Evolutionary conservation across 2,329 filamentous ascomycete species (phyloP).

Genomic region (Botrytis aclada): DNA sequence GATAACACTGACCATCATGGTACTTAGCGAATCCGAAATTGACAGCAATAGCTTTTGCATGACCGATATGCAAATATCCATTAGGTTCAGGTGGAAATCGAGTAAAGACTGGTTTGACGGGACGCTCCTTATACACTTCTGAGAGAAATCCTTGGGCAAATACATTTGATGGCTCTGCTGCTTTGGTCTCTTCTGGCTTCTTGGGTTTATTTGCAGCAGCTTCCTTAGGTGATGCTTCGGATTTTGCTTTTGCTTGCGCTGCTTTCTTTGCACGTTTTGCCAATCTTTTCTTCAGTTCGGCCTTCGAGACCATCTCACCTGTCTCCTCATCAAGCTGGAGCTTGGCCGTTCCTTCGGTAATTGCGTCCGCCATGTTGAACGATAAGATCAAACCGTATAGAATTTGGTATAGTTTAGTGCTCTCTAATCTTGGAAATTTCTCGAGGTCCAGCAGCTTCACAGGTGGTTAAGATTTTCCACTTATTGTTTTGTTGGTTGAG

Average conservation of each 20-base stretch:
- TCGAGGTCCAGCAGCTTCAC: not conserved
- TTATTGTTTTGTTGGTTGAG: not conserved
- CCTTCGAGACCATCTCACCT: constrained; percentile 63
- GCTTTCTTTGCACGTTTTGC: constrained; percentile 59
- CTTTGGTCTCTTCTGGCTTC: constrained; percentile 37
- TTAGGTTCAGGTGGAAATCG: constrained; percentile 87
- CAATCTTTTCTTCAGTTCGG: constrained; percentile 59
- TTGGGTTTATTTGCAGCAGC: constrained; percentile 32
- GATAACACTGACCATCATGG: constrained; percentile 70
- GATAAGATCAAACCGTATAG: not conserved
- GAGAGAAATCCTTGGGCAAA: constrained; percentile 77
- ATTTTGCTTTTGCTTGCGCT: constrained; percentile 50
- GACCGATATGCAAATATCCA: constrained; percentile 88
- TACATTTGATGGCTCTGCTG: constrained; percentile 47
- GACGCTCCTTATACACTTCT: constrained; percentile 67
- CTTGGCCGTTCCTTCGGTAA: constrained; percentile 49
- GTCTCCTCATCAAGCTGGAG: constrained; percentile 61
- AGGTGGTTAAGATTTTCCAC: not conserved
- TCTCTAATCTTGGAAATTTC: not conserved
- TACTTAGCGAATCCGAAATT: constrained; percentile 93
- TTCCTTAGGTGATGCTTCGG: constrained; percentile 41
- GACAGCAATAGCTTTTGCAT: constrained; percentile 91
- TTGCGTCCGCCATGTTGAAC: constrained; percentile 46
- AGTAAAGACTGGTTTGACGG: constrained; percentile 60
- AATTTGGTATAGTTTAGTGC: not conserved